These are phyloP conservation scores for Phytomonas sp. DNA, from an alignment of 208 protist genomes.

Conservation along the genomic window DNA sequence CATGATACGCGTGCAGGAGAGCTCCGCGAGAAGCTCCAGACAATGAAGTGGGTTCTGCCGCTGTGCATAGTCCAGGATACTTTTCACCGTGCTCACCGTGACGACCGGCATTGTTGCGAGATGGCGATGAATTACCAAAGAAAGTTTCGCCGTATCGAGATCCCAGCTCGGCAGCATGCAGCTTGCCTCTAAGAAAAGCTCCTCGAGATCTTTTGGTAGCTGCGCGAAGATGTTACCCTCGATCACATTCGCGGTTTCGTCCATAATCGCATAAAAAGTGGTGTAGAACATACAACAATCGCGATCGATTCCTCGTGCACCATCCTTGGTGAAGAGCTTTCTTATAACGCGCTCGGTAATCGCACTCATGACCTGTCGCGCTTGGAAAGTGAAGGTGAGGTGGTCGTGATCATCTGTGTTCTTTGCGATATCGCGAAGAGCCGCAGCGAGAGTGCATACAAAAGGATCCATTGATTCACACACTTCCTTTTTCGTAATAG, in stretches of 20 bases:
- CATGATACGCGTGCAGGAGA: conserved; percentile 62
- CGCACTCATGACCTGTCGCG: conserved; percentile 39
- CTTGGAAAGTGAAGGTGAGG: conserved; percentile 27
- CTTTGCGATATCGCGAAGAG: conserved; percentile 36
- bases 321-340: conserved; percentile 30
- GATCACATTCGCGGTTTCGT: conserved; percentile 57
- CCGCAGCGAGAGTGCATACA: conserved; percentile 36
- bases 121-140: conserved; percentile 70
- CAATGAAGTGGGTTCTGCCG: conserved; percentile 47
- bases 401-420: not conserved
- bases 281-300: conserved; percentile 30
- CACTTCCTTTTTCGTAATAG: not conserved
- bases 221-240: conserved; percentile 61
- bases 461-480: not conserved
- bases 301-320: conserved; percentile 25
- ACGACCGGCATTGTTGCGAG: conserved; percentile 54
- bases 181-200: conserved; percentile 43
- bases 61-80: conserved; percentile 45
- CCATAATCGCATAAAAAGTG: conserved; percentile 55
- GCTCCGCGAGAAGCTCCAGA: conserved; percentile 66
- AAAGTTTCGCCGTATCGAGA: conserved; percentile 41
- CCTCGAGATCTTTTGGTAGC: conserved; percentile 12
- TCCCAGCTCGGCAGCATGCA: conserved; percentile 55
- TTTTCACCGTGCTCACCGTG: conserved; percentile 38
- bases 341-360: conserved; percentile 34